Conservation (phyloP, 257 asterid genomes). For the Jaltomata sinuosa region DNA sequence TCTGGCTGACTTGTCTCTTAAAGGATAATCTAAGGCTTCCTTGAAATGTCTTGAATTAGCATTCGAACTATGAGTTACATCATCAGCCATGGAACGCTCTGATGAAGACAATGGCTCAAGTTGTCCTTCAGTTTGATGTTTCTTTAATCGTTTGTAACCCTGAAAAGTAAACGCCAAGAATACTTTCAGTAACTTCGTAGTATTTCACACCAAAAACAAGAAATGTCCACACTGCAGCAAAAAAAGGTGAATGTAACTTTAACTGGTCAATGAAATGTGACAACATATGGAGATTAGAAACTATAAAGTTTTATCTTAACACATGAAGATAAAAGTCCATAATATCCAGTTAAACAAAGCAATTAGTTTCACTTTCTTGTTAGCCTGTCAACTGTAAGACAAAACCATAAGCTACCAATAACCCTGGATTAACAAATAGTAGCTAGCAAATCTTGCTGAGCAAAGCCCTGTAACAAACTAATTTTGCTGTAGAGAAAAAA, state of each 20-base stretch:
- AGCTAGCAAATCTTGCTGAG: neutral
- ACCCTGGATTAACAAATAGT: neutral
- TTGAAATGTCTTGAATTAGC: neutral
- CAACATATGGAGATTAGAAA: neutral
- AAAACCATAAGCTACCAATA: neutral
- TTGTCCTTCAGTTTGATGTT: neutral
- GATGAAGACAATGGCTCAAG: neutral
- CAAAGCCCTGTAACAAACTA: neutral
- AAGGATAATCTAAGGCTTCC: no score
- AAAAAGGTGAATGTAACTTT: neutral
- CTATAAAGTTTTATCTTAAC: neutral
- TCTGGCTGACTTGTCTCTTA: neutral
- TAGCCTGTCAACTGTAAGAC: neutral
- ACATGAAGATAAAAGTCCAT: neutral
- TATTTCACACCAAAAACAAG: neutral
- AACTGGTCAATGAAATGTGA: neutral
- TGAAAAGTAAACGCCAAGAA: neutral
- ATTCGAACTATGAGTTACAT: neutral
- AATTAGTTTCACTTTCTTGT: neutral
- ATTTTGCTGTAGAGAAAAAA: no score
- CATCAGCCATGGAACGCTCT: neutral
- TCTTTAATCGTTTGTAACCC: slow-evolving; percentile 9
- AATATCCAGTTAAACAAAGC: neutral
- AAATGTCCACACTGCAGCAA: neutral
- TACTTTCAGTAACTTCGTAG: neutral